phyloP scores from a whole-genome alignment of 1,284 basidiomycete genomes.

The Microbotryum intermedium region DNA sequence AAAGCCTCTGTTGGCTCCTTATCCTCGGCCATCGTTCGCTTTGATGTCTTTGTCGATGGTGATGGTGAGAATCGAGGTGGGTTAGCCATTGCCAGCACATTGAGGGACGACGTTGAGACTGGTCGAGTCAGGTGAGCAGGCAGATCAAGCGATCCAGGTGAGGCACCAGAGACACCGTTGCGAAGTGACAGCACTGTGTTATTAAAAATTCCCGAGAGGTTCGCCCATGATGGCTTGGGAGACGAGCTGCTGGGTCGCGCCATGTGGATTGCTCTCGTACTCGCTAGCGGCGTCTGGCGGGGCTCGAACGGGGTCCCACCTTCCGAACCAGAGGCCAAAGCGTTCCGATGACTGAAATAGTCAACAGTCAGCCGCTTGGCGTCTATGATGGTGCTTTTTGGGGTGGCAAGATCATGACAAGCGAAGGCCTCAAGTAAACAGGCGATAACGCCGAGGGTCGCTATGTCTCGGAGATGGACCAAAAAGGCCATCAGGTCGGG shows the following conservation, averaged over 20 bases:
- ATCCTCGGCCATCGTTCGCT: no score
- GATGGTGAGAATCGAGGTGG: no score
- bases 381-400: not conserved
- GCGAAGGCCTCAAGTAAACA: slow-evolving; percentile 46
- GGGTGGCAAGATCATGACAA: slow-evolving; percentile 2
- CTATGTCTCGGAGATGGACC: slow-evolving; percentile 54
- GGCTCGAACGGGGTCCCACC: slow-evolving; percentile 21
- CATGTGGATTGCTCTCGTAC: not conserved
- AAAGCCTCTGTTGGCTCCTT: no score
- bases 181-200: slow-evolving; percentile 24
- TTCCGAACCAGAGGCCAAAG: not conserved
- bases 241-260: slow-evolving; percentile 7
- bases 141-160: not conserved
- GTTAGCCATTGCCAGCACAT: no score
- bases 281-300: not conserved
- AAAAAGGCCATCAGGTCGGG: slow-evolving; percentile 41
- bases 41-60: no score
- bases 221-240: slow-evolving; percentile 22
- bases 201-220: slow-evolving; percentile 28
- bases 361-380: slow-evolving; percentile 8
- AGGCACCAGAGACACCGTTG: not conserved
- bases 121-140: no score
- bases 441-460: slow-evolving; percentile 71
- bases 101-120: no score
- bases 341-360: slow-evolving; percentile 26